Percentiles rank a stretch among this genome's conserved stretches.
phyloP scores from a whole-genome alignment of 257 asterid species.

The Primulina huaijiensis region DNA sequence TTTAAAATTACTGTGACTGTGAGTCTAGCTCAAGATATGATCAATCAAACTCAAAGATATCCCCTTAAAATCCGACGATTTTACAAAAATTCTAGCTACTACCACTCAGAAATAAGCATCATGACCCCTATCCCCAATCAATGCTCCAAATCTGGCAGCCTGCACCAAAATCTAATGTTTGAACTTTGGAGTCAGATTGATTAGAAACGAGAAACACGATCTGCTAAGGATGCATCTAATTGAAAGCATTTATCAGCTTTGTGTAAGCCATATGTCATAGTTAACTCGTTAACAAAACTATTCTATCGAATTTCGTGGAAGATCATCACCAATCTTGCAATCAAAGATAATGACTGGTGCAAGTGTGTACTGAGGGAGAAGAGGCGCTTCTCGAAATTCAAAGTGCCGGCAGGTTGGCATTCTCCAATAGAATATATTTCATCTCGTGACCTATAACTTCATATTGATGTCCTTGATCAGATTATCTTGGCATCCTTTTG shows the following conservation, averaged over 20 bases:
- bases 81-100: not conserved
- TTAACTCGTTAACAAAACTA: not conserved
- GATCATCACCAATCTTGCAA: not conserved
- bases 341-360: not conserved
- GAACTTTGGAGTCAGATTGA: not conserved
- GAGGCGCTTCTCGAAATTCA: not conserved
- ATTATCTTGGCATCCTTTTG: not conserved
- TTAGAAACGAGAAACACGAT: constrained; percentile 12
- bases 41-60: not conserved
- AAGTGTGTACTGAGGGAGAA: not conserved
- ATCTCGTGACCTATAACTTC: not conserved
- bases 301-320: not conserved
- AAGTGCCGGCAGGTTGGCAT: not conserved
- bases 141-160: not conserved
- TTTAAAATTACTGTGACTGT: too few species aligned
- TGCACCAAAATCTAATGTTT: not conserved
- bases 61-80: not conserved
- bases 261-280: not conserved
- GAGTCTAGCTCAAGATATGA: not conserved
- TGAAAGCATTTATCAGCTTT: constrained; percentile 1
- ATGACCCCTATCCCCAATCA: not conserved
- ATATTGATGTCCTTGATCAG: not conserved
- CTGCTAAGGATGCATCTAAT: not conserved
- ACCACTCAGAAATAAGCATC: not conserved
- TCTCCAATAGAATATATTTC: not conserved